Percentiles rank a stretch among this genome's conserved stretches.
phyloP scores from a whole-genome alignment of 2,329 filamentous ascomycete species.

The Trichoderma citrinoviride region DNA sequence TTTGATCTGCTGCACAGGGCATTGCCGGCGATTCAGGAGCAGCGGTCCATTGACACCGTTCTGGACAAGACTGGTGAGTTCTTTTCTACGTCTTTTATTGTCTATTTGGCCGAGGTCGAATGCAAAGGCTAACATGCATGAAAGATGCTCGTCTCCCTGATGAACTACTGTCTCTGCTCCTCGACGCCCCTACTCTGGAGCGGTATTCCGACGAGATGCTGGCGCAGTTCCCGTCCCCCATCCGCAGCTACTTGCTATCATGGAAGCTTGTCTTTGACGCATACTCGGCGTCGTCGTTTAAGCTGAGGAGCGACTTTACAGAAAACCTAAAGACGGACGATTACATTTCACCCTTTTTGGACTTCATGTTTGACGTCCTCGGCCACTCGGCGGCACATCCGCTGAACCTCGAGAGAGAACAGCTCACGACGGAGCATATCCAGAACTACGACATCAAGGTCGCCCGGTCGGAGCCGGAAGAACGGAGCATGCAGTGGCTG shows the following conservation, averaged over 20 bases:
- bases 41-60: slow-evolving; percentile 74
- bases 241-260: slow-evolving; percentile 79
- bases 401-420: slow-evolving; percentile 68
- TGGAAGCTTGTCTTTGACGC: slow-evolving; percentile 92
- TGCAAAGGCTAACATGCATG: background rate
- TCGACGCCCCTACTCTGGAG: slow-evolving; percentile 73
- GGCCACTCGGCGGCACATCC: slow-evolving; percentile 73
- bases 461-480: slow-evolving; percentile 58
- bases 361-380: slow-evolving; percentile 81
- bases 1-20: slow-evolving; percentile 77
- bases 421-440: slow-evolving; percentile 58
- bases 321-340: slow-evolving; percentile 73
- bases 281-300: slow-evolving; percentile 73
- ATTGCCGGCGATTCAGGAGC: slow-evolving; percentile 75
- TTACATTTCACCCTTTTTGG: slow-evolving; percentile 65
- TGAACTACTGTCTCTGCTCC: slow-evolving; percentile 78
- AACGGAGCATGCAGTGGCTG: slow-evolving; percentile 78
- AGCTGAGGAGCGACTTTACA: slow-evolving; percentile 77
- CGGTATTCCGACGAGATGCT: slow-evolving; percentile 64
- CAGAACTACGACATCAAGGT: slow-evolving; percentile 51
- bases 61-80: slow-evolving; percentile 61
- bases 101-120: no score
- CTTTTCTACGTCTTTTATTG: rapidly evolving
- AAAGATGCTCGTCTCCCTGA: slow-evolving; percentile 70
- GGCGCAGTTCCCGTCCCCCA: slow-evolving; percentile 62